These are phyloP conservation scores for Rubroshorea leprosula DNA, from an alignment of 345 rosid species.

Conservation along the genomic window DNA sequence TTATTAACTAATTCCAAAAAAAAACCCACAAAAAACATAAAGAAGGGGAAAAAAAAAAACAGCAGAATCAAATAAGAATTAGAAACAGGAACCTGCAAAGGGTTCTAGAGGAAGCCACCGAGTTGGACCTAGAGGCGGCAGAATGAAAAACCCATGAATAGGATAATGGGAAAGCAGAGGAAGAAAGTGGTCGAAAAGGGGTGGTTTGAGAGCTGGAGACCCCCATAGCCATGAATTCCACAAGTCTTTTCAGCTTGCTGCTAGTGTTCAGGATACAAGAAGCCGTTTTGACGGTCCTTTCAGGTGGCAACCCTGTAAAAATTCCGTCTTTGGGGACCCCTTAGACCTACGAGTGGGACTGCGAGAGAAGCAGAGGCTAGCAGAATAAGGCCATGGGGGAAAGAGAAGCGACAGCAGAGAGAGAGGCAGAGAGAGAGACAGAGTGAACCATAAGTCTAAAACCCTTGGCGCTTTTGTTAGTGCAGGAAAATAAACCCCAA, in stretches of 20 bases:
- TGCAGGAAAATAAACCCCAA: too few relatives aligned
- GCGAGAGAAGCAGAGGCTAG: constrained; percentile 10
- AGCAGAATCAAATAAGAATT: neutral
- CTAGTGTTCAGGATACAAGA: constrained; percentile 16
- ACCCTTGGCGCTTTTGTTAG: neutral
- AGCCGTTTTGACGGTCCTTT: constrained; percentile 32
- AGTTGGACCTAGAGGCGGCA: constrained; percentile 21
- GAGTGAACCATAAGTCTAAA: neutral
- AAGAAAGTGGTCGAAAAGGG: constrained; percentile 37
- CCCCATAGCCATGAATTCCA: constrained; percentile 51
- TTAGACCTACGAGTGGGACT: constrained; percentile 24
- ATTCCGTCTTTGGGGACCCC: neutral
- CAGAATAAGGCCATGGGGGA: neutral
- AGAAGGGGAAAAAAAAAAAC: neutral
- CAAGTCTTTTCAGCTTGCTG: constrained; percentile 50
- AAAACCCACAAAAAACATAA: neutral
- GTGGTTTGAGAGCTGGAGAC: constrained; percentile 35
- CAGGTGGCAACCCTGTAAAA: constrained; percentile 12
- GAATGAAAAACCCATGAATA: constrained; percentile 28
- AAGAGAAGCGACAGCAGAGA: neutral
- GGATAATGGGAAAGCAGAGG: constrained; percentile 30
- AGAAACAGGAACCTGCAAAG: constrained; percentile 33
- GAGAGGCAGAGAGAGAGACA: neutral
- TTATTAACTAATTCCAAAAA: too few relatives aligned
- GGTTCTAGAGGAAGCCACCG: constrained; percentile 15